Conservation (phyloP, 805 yeast species). For the Saturnispora dispora region DNA sequence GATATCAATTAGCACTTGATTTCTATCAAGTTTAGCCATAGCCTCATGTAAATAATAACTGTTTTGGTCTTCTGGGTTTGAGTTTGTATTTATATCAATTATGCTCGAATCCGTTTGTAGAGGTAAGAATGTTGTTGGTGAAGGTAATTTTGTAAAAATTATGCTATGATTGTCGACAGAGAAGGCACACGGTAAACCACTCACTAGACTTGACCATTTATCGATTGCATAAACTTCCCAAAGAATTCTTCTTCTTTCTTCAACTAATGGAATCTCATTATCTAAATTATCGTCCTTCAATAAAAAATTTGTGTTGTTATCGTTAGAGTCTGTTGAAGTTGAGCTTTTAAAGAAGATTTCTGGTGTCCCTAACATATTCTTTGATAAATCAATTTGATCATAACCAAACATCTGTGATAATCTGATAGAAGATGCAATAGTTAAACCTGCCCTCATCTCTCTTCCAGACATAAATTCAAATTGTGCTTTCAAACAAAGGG, state of each 20-base stretch:
- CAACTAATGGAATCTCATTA: conserved; percentile 19
- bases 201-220: conserved; percentile 26
- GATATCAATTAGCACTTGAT: conserved; percentile 23
- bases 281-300: conserved; percentile 19
- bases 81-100: not conserved
- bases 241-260: conserved; percentile 25
- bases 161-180: conserved; percentile 21
- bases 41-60: conserved; percentile 25
- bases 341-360: conserved; percentile 14
- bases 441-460: conserved; percentile 22
- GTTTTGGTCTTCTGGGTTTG: conserved; percentile 7
- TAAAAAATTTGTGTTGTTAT: conserved; percentile 5
- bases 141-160: conserved; percentile 25
- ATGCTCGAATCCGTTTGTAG: conserved; percentile 7
- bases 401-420: conserved; percentile 24
- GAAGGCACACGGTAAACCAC: conserved; percentile 26
- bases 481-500: conserved; percentile 18
- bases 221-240: conserved; percentile 26
- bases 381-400: conserved; percentile 25
- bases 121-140: conserved; percentile 21
- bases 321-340: conserved; percentile 6
- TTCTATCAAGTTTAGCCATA: conserved; percentile 21
- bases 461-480: conserved; percentile 23
- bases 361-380: conserved; percentile 14
- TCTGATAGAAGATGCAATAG: conserved; percentile 22